Base-by-base conservation (phyloP, 2,329 filamentous ascomycete species). In the Neopestalotiopsis clavispora region DNA sequence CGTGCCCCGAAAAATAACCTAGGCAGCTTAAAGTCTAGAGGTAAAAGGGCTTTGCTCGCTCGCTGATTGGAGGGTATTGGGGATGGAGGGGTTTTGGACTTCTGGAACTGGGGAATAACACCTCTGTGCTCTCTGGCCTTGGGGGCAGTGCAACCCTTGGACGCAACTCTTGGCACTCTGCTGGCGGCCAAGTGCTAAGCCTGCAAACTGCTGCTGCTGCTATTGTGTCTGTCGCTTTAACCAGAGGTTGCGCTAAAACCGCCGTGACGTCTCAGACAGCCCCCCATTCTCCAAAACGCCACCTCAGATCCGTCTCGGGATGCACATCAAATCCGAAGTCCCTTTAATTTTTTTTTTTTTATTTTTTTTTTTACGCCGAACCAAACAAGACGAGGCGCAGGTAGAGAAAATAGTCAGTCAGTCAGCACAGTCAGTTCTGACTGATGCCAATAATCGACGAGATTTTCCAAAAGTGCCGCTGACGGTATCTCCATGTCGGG, bases 221-320 rank as follows among this genome's bases (percentile, higher is more conserved):
- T n/a, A 52, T 17, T 52, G 45, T n/a, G 7, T 13, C 45, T 10
- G 45, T 32, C 72, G 75, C 77, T 79, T 79, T 75, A 78, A 77
- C 74, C 57, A 74, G 69, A 71, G 65, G 30, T 34, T 61, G 67
- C 66, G 74, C 77, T 78, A 80, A 80, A 81, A 80, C 79, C 76
- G 71, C 67, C 73, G 72, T 71, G 70, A 70, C 74, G 78, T 79
- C 78, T 80, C 77, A 77, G 74, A 72, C 42, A 42, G 20, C 30
- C 23, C 49, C 49, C 30, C n/a, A 30, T 34, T 34, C 42, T 66
- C 70, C 72, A 74, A 77, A 75, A 76, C 73, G 69, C 70, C 69
- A 68, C 71, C 68, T 70, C 70, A 72, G 30, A 67, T 70, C 69
- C 72, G 72, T 74, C 70, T 72, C 72, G 72, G 72, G 71, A 71